Conservation (phyloP, 2,329 filamentous ascomycete genomes). For the Fusarium odoratissimum region DNA sequence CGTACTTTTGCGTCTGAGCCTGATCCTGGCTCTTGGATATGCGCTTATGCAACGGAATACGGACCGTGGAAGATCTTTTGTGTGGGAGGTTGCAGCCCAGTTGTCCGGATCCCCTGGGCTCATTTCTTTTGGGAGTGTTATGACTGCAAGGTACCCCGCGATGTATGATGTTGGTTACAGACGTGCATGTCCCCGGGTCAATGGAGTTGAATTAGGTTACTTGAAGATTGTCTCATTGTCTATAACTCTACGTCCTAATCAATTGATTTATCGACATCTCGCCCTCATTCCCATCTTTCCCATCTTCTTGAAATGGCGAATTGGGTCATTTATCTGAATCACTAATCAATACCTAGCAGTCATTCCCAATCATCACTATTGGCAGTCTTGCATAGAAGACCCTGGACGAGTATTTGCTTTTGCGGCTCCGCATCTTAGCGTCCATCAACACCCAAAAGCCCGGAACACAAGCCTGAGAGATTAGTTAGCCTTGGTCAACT, state of each 20-base stretch:
- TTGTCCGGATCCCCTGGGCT: neutral
- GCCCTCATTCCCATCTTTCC: too few species aligned
- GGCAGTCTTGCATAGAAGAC: neutral
- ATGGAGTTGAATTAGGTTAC: neutral
- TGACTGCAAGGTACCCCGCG: neutral
- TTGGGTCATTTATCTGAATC: neutral
- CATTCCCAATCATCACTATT: neutral
- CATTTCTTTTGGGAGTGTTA: neutral
- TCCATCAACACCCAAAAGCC: neutral
- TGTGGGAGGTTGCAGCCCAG: neutral
- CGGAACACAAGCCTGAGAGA: neutral
- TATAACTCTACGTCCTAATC: accelerated
- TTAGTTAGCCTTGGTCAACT: neutral
- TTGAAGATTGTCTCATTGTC: too few species aligned
- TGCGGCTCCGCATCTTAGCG: slow-evolving; percentile 31
- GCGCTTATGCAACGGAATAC: slow-evolving; percentile 11
- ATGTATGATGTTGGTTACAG: neutral
- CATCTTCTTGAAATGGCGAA: too few species aligned
- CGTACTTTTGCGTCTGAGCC: neutral
- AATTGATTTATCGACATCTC: neutral
- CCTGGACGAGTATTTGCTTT: slow-evolving; percentile 9
- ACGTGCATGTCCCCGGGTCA: neutral
- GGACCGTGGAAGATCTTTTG: slow-evolving; percentile 23
- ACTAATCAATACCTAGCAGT: neutral
- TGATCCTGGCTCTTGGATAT: neutral